Evolutionary conservation across 2,329 filamentous ascomycete genomes (phyloP).

Genomic region (Phialemonium atrogriseum): DNA sequence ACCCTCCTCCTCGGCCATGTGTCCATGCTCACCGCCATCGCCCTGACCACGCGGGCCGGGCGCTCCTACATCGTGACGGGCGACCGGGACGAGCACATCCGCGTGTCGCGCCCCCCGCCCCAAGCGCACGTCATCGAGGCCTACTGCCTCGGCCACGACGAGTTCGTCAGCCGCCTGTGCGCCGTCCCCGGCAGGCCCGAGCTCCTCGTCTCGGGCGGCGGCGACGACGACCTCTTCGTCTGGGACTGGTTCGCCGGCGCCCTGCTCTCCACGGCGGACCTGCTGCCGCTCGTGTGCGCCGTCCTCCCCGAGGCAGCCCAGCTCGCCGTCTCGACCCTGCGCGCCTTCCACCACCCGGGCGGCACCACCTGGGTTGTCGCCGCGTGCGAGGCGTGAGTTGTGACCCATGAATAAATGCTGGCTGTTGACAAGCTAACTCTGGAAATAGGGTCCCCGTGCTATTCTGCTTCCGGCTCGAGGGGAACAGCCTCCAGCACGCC

Average conservation of each 20-base stretch:
- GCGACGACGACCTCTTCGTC: conserved; percentile 67
- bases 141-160: conserved; percentile 80
- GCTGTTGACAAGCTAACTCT: too few species aligned
- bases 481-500: conserved; percentile 40
- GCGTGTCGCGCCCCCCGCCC: conserved; percentile 67
- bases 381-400: conserved; percentile 36
- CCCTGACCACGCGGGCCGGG: conserved; percentile 9
- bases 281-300: conserved; percentile 35
- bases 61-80: conserved; percentile 45
- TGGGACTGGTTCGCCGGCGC: conserved; percentile 69
- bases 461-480: conserved; percentile 52
- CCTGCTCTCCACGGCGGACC: conserved; percentile 44
- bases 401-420: too few species aligned
- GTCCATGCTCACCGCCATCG: conserved; percentile 79
- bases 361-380: conserved; percentile 23
- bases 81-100: conserved; percentile 66
- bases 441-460: conserved; percentile 47
- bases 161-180: conserved; percentile 74
- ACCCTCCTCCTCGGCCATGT: conserved; percentile 84
- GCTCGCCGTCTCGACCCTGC: conserved; percentile 37
- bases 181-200: conserved; percentile 47
- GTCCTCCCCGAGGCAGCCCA: conserved; percentile 26
- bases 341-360: conserved; percentile 10
- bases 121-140: conserved; percentile 83
- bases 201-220: conserved; percentile 78